phyloP scores from a whole-genome alignment of 495 filamentous ascomycete species.

The Lichina pygmaea region DNA sequence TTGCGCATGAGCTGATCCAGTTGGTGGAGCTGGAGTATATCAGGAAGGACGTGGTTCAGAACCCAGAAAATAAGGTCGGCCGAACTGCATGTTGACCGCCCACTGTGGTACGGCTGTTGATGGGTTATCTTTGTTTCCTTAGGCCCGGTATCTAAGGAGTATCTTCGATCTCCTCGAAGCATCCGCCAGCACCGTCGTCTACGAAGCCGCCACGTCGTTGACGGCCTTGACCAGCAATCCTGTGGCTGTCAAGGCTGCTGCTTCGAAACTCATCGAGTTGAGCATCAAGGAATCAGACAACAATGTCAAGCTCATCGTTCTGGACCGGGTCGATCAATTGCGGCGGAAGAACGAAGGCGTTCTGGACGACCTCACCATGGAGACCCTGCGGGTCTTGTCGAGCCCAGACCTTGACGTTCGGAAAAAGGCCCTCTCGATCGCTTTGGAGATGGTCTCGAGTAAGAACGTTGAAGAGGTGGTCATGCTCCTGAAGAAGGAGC shows the following conservation, averaged over 20 bases:
- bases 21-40: conserved; percentile 91
- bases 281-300: conserved; percentile 94
- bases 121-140: conserved; percentile 9
- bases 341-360: conserved; percentile 80
- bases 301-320: conserved; percentile 94
- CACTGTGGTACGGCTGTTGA: not conserved
- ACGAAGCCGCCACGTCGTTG: conserved; percentile 94
- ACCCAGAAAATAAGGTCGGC: conserved; percentile 70
- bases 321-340: conserved; percentile 82
- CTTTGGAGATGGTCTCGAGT: conserved; percentile 92
- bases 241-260: conserved; percentile 91
- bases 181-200: conserved; percentile 78
- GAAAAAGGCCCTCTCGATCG: conserved; percentile 71
- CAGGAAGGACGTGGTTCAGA: conserved; percentile 86
- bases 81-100: not conserved
- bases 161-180: conserved; percentile 96
- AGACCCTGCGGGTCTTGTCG: conserved; percentile 83
- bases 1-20: conserved; percentile 81
- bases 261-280: conserved; percentile 85
- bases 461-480: conserved; percentile 98
- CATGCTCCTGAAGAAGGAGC: conserved; percentile 86
- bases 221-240: conserved; percentile 88
- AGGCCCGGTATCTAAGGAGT: conserved; percentile 73
- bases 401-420: conserved; percentile 93
- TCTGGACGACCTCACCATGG: conserved; percentile 91